Base-by-base conservation (phyloP, 2,329 filamentous ascomycete genomes). In the Fonsecaea pugnacius region DNA sequence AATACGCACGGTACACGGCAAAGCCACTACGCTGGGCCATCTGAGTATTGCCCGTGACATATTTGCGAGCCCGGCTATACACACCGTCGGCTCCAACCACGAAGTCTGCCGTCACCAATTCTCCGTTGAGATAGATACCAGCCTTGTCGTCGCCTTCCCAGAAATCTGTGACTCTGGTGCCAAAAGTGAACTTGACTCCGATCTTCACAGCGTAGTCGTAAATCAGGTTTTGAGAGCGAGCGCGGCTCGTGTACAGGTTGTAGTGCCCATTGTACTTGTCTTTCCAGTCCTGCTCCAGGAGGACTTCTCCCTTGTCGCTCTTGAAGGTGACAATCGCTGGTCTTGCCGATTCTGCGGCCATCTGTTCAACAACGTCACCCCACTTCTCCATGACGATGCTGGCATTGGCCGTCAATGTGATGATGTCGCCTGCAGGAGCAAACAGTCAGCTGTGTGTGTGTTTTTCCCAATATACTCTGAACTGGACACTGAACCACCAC, bases 31-130 rank as follows among this genome's bases (percentile, higher is more conserved):
- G 67, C 60, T 73, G 73, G 16, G 74, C 72, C 32, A 71, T 72
- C 57, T 76, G 75, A 59, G 71, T 64, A 57, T 72, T 69, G n/a
- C 69, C 70, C 8, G 71, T 72, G 18, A 85, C 82, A 0, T 81
- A 70, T 64, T 83, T 78, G 16, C 67, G 56, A 27, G 62, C 63
- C 21, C 61, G 40, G 18, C 64, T 66, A 60, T 72, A 66, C 46
- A 72, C 70, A 12, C 71, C 71, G 58, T 72, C 70, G 12, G 68
- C 68, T 2, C 68, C 71, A 24, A 72, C 64, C 21, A 72, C 67
- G 5, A 66, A 50, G 58, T 70, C 66, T 3, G 70, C 65, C 16
- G 61, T 70, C 9, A 84, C 78, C 9, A 72, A 75, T 73, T 65
- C 69, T 4, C 73, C 69, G 33, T 78, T 74, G 6, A 69, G 68